These are phyloP conservation scores for Hanseniaspora vineae DNA, from an alignment of 805 yeast genomes.

Conservation along the genomic window DNA sequence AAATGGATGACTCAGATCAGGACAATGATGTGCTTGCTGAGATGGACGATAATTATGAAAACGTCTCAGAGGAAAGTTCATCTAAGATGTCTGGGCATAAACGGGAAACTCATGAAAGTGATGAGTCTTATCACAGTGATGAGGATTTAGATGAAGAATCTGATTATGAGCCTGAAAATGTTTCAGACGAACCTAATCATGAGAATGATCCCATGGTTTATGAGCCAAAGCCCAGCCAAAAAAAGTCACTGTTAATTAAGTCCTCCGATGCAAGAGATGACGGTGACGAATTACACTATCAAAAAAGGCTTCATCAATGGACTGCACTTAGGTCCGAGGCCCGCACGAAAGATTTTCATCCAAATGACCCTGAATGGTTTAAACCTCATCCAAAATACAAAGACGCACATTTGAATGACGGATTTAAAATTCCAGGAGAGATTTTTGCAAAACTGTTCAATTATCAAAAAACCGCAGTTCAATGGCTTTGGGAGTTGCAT, in stretches of 20 bases:
- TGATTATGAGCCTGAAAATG: no score
- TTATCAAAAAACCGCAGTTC: conserved; percentile 92
- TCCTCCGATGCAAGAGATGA: conserved; percentile 43
- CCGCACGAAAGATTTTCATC: conserved; percentile 11
- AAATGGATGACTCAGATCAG: conserved; percentile 20
- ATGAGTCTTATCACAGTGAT: no score
- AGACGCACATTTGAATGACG: conserved; percentile 62
- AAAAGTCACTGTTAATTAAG: conserved; percentile 7
- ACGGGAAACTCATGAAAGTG: no score
- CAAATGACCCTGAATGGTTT: conserved; percentile 42
- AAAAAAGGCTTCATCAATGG: conserved; percentile 53
- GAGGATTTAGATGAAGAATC: no score
- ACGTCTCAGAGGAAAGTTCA: conserved; percentile 10
- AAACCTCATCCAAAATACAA: conserved; percentile 65
- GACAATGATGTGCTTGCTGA: conserved; percentile 5
- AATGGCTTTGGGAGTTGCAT: conserved; percentile 94
- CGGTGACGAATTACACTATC: conserved; percentile 62
- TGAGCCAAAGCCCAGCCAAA: conserved; percentile 5
- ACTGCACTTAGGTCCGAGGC: conserved; percentile 34
- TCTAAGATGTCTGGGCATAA: no score
- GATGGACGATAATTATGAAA: conserved; percentile 9
- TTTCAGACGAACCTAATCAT: conserved; percentile 10
- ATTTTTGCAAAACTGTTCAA: conserved; percentile 77
- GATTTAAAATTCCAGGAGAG: conserved; percentile 78
- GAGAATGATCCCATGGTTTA: conserved; percentile 14